These are phyloP conservation scores for Murraya paniculata DNA, from an alignment of 345 rosid genomes.

Conservation along the genomic window DNA sequence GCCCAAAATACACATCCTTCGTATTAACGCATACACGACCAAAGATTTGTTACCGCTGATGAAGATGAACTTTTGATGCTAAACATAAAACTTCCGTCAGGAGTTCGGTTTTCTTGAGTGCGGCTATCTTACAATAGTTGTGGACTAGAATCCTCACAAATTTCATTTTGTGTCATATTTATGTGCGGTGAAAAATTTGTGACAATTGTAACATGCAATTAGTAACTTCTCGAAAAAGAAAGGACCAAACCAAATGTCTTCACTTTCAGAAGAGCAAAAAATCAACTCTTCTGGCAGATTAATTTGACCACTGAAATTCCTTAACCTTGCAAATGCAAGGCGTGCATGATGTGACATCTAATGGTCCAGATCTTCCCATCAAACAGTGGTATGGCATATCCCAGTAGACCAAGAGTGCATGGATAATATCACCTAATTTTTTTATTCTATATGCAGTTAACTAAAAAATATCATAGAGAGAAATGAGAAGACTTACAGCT, in stretches of 20 bases:
- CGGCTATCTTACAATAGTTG: too few species aligned
- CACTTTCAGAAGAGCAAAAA: conserved; percentile 26
- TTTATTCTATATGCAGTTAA: background rate
- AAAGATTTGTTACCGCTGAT: too few species aligned
- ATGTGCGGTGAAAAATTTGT: too few species aligned
- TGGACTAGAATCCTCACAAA: too few species aligned
- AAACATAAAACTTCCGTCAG: too few species aligned
- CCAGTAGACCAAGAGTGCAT: background rate
- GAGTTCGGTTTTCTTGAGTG: too few species aligned
- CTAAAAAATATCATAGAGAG: background rate
- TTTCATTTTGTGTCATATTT: too few species aligned
- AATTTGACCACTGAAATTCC: conserved; percentile 2
- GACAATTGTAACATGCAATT: too few species aligned
- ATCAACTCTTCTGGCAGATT: conserved; percentile 4
- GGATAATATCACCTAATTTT: background rate
- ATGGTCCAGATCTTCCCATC: conserved; percentile 2
- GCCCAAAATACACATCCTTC: background rate
- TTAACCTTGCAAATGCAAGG: background rate
- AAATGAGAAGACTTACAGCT: conserved; percentile 62
- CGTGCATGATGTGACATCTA: background rate
- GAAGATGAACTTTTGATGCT: background rate
- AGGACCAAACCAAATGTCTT: background rate
- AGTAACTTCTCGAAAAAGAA: too few species aligned
- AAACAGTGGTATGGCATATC: background rate
- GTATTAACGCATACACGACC: background rate